phyloP scores from a whole-genome alignment of 75 land plant species.

The Sequoia sempervirens region DNA sequence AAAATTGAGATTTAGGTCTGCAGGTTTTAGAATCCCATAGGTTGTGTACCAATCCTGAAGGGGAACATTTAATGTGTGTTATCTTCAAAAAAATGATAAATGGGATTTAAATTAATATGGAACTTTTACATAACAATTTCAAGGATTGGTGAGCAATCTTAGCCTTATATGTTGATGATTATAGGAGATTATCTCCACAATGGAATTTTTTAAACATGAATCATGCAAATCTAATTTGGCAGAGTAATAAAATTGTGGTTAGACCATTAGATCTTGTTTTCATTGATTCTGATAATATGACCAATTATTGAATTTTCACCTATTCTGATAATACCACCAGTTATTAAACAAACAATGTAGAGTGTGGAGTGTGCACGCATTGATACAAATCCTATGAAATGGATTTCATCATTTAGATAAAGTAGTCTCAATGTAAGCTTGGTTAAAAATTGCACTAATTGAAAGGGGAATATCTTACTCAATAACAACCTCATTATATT shows the following conservation, averaged over 20 bases:
- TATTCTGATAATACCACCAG: too few relatives aligned
- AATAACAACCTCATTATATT: neutral
- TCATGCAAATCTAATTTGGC: neutral
- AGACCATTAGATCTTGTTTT: neutral
- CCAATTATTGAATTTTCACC: neutral
- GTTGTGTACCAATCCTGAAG: neutral
- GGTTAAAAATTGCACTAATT: neutral
- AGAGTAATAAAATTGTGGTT: neutral
- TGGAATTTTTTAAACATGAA: neutral
- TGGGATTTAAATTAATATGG: neutral
- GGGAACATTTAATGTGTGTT: neutral
- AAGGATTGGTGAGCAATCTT: neutral
- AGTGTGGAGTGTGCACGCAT: neutral
- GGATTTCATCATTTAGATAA: neutral
- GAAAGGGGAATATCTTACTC: neutral
- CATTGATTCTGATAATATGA: neutral
- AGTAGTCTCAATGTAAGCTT: neutral
- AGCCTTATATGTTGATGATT: neutral
- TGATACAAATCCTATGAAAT: neutral
- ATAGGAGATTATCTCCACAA: neutral
- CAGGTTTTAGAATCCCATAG: neutral
- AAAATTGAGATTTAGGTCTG: neutral
- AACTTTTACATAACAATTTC: neutral
- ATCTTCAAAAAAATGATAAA: neutral
- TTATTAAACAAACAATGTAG: too few relatives aligned